These are phyloP conservation scores for Erodium chrysanthum DNA, from an alignment of 441 rosid genomes.

Conservation along the genomic window DNA sequence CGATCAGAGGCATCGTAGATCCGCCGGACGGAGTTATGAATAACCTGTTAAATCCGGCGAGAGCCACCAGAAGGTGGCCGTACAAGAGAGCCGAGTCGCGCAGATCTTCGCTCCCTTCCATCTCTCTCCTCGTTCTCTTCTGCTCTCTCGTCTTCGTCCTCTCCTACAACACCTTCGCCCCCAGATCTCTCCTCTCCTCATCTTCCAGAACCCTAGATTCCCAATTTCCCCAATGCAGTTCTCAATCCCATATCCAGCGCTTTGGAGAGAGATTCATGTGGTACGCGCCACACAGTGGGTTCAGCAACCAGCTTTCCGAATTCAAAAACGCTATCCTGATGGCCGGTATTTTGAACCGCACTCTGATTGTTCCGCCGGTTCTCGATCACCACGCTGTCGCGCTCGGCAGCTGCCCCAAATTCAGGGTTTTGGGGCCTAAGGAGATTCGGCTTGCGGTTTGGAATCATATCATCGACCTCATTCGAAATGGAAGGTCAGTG, in stretches of 20 bases:
- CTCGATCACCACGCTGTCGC: slow-evolving; percentile 91
- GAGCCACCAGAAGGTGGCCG: slow-evolving; percentile 1
- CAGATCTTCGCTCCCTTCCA: neutral
- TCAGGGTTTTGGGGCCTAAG: slow-evolving; percentile 57
- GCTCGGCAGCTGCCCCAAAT: slow-evolving; percentile 95
- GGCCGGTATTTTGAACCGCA: slow-evolving; percentile 40
- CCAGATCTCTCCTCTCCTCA: neutral
- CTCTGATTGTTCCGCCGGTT: slow-evolving; percentile 72
- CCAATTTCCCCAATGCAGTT: no score
- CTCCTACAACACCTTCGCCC: neutral
- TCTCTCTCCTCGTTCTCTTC: neutral
- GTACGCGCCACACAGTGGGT: no score
- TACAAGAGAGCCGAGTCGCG: neutral
- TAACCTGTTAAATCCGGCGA: neutral
- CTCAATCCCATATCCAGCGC: no score
- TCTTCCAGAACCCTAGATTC: no score
- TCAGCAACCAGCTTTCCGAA: no score
- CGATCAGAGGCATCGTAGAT: neutral
- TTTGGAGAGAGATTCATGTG: no score
- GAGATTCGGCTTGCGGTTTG: slow-evolving; percentile 57
- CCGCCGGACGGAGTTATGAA: neutral
- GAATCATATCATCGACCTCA: slow-evolving; percentile 54
- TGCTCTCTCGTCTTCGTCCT: neutral
- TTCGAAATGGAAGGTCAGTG: slow-evolving; percentile 48
- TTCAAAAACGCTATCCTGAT: no score